A percentile compares a stretch with the other conserved stretches of the same genome.
Conservation (phyloP, 2,329 filamentous ascomycete species). For the Dactylella cylindrospora region DNA sequence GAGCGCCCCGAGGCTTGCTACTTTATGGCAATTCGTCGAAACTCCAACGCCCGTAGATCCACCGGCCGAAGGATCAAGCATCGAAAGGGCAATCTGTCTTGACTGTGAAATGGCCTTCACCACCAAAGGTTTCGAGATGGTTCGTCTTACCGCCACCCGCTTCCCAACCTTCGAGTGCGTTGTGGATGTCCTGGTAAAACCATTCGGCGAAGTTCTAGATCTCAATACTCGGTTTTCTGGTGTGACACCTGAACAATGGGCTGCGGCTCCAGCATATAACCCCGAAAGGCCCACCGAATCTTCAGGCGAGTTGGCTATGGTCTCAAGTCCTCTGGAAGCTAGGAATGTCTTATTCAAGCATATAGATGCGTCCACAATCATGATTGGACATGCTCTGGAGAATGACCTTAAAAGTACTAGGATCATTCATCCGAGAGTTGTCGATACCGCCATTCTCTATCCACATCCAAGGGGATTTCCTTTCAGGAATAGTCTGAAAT, state of each 20-base stretch:
- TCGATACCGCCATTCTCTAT: slow-evolving; percentile 83
- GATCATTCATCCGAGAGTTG: slow-evolving; percentile 77
- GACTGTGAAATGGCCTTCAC: slow-evolving; percentile 99
- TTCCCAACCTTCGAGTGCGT: slow-evolving; percentile 78
- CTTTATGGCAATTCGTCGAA: slow-evolving; percentile 71
- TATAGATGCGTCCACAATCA: slow-evolving; percentile 72
- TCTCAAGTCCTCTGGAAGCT: slow-evolving; percentile 72
- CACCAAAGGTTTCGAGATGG: slow-evolving; percentile 79
- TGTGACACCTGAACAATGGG: slow-evolving; percentile 74
- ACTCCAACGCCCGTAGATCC: slow-evolving; percentile 62
- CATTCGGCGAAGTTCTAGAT: slow-evolving; percentile 80
- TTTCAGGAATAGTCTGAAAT: slow-evolving; percentile 73
- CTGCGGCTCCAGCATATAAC: slow-evolving; percentile 61
- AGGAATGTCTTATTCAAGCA: slow-evolving; percentile 74
- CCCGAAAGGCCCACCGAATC: slow-evolving; percentile 22
- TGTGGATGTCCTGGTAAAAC: slow-evolving; percentile 81
- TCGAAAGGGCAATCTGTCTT: slow-evolving; percentile 70
- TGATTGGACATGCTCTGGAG: slow-evolving; percentile 91
- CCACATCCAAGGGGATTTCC: slow-evolving; percentile 77
- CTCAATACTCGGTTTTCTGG: slow-evolving; percentile 92
- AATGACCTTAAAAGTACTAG: slow-evolving; percentile 88
- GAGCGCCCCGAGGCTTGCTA: slow-evolving; percentile 72
- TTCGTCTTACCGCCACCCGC: slow-evolving; percentile 81
- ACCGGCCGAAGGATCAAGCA: slow-evolving; percentile 37
- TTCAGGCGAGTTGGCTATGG: slow-evolving; percentile 63